phyloP scores from a whole-genome alignment of 371 early-diverging fungal genomes.

The Mortierella sp. region DNA sequence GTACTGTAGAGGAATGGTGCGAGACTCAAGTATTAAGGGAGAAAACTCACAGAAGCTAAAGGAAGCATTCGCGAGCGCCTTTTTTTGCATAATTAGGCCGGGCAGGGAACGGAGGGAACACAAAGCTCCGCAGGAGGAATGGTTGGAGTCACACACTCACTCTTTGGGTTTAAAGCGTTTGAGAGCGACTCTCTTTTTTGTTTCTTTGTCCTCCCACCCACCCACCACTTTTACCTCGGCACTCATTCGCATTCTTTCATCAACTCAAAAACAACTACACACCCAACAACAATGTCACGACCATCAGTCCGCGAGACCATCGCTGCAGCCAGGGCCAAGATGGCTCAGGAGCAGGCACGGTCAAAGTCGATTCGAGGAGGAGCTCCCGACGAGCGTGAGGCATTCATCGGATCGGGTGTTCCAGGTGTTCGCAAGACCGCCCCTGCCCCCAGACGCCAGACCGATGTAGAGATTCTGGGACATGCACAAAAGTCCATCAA shows the following conservation, averaged over 20 bases:
- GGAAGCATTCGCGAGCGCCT: not conserved
- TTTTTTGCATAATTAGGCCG: not conserved
- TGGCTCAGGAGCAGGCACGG: constrained; percentile 40
- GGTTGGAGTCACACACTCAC: not conserved
- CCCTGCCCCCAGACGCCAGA: constrained; percentile 33
- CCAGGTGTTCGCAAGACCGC: constrained; percentile 40
- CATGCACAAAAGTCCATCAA: constrained; percentile 58
- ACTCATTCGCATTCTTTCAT: constrained; percentile 13
- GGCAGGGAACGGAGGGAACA: not conserved
- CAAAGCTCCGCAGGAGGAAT: not conserved
- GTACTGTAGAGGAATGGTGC: not conserved
- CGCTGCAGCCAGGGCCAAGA: constrained; percentile 43
- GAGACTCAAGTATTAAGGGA: too few species aligned
- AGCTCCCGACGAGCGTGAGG: constrained; percentile 37
- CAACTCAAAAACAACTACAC: not conserved
- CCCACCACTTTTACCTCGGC: not conserved
- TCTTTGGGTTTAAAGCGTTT: not conserved
- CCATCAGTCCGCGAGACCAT: constrained; percentile 58
- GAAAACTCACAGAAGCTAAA: too few species aligned
- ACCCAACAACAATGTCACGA: constrained; percentile 34
- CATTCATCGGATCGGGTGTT: constrained; percentile 44
- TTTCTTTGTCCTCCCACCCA: not conserved
- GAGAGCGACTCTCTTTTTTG: not conserved
- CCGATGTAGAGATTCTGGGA: constrained; percentile 53
- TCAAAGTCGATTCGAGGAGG: constrained; percentile 53